A percentile compares a stretch with the other conserved stretches of the same genome.
phyloP scores from a whole-genome alignment of 129 eudicot genomes.

The Artemisia tridentata region DNA sequence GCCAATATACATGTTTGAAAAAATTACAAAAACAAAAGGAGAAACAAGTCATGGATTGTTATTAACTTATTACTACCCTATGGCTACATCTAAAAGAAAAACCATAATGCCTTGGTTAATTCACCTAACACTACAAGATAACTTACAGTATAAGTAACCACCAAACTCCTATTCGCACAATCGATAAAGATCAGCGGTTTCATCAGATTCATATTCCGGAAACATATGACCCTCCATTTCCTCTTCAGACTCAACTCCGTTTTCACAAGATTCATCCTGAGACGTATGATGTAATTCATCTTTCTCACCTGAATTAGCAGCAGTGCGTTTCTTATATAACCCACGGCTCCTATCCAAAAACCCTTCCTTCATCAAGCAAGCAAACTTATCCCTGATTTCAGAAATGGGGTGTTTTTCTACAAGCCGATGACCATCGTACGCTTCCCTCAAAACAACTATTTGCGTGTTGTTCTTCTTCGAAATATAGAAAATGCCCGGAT shows the following conservation, averaged over 20 bases:
- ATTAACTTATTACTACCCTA: not conserved
- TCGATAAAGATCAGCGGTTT: slow-evolving; percentile 22
- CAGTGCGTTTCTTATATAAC: slow-evolving; percentile 43
- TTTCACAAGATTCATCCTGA: slow-evolving; percentile 13
- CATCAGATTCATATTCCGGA: slow-evolving; percentile 57
- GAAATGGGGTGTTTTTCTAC: slow-evolving; percentile 63
- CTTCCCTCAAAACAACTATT: slow-evolving; percentile 81
- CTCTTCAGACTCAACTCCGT: slow-evolving; percentile 33
- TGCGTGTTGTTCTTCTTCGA: slow-evolving; percentile 72
- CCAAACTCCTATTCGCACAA: slow-evolving; percentile 24
- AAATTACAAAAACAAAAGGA: not conserved
- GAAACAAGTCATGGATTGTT: not conserved
- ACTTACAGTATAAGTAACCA: not conserved
- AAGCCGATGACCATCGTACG: slow-evolving; percentile 57
- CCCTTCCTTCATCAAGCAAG: slow-evolving; percentile 60
- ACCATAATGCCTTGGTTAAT: not conserved
- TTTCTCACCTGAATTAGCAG: slow-evolving; percentile 14
- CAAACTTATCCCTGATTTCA: slow-evolving; percentile 59
- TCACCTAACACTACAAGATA: not conserved
- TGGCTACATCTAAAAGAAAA: not conserved
- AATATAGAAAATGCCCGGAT: slow-evolving; percentile 90
- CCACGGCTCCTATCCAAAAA: slow-evolving; percentile 76
- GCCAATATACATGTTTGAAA: not conserved
- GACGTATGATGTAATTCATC: slow-evolving; percentile 10
- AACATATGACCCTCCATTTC: slow-evolving; percentile 40